phyloP scores from a whole-genome alignment of 1,139 yeast species.

The Geotrichum bryndzae region DNA sequence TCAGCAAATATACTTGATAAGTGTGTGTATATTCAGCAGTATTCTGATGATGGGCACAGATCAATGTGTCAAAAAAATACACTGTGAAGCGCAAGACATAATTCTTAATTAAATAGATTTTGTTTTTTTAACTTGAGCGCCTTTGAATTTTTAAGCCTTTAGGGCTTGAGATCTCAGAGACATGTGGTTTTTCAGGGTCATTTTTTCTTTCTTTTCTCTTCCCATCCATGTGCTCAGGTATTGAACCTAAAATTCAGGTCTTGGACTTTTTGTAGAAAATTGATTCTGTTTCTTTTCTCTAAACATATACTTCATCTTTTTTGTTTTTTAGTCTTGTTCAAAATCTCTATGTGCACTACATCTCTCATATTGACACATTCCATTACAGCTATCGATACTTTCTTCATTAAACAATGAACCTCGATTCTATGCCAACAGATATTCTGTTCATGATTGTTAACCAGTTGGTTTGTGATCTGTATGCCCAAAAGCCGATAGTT shows the following conservation, averaged over 20 bases:
- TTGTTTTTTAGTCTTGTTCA: not conserved
- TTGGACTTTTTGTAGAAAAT: not conserved
- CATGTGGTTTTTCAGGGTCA: no score
- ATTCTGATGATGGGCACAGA: no score
- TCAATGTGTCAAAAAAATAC: no score
- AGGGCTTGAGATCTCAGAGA: no score
- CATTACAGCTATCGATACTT: not conserved
- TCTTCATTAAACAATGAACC: not conserved
- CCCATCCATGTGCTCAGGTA: not conserved
- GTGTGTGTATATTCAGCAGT: no score
- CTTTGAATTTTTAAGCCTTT: no score
- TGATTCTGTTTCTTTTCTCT: not conserved
- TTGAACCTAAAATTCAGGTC: not conserved
- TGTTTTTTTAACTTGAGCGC: no score
- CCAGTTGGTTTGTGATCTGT: not conserved
- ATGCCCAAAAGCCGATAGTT: not conserved
- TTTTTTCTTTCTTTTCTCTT: not conserved
- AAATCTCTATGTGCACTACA: not conserved
- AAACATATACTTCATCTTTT: not conserved
- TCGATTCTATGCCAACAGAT: conserved; percentile 1
- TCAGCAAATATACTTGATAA: no score
- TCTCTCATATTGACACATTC: not conserved
- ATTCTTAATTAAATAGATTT: no score
- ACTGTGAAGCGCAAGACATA: no score
- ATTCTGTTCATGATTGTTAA: not conserved